These are phyloP conservation scores for Flaveria trinervia DNA, from an alignment of 129 eudicot genomes.

Conservation along the genomic window DNA sequence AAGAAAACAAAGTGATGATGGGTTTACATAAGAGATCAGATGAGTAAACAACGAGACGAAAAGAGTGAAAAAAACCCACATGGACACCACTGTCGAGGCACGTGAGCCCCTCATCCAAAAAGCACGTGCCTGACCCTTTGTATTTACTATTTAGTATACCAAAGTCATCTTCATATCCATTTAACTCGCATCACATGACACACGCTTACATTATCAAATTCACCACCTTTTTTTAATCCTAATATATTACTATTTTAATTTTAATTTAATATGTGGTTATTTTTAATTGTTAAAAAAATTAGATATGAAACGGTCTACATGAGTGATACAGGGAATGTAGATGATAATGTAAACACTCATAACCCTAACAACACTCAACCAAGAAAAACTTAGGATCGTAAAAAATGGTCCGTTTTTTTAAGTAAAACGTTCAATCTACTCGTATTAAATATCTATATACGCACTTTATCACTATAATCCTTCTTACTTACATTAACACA, in stretches of 20 bases:
- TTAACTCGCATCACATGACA: slow-evolving; percentile 13
- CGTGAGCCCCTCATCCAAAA: slow-evolving; percentile 35
- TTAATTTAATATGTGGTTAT: background rate
- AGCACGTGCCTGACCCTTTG: slow-evolving; percentile 32
- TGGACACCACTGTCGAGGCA: slow-evolving; percentile 36
- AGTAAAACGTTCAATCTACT: too few relatives aligned
- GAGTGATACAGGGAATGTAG: slow-evolving; percentile 31
- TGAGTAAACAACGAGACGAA: slow-evolving; percentile 14
- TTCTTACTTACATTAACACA: too few relatives aligned
- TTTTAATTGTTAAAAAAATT: background rate
- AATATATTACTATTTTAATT: background rate
- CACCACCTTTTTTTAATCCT: background rate
- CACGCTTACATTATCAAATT: slow-evolving; percentile 11
- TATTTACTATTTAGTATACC: slow-evolving; percentile 35
- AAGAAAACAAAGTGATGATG: slow-evolving; percentile 26
- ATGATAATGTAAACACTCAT: slow-evolving; percentile 10
- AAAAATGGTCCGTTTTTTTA: too few relatives aligned
- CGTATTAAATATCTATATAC: too few relatives aligned
- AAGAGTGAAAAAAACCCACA: slow-evolving; percentile 20
- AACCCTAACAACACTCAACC: slow-evolving; percentile 9
- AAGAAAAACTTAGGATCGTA: background rate
- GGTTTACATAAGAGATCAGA: slow-evolving; percentile 9
- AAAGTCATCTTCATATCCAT: slow-evolving; percentile 31
- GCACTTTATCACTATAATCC: too few relatives aligned
- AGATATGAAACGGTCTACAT: slow-evolving; percentile 12